phyloP scores from a whole-genome alignment of 2,329 filamentous ascomycete genomes.

The Sclerotinia glacialis region DNA sequence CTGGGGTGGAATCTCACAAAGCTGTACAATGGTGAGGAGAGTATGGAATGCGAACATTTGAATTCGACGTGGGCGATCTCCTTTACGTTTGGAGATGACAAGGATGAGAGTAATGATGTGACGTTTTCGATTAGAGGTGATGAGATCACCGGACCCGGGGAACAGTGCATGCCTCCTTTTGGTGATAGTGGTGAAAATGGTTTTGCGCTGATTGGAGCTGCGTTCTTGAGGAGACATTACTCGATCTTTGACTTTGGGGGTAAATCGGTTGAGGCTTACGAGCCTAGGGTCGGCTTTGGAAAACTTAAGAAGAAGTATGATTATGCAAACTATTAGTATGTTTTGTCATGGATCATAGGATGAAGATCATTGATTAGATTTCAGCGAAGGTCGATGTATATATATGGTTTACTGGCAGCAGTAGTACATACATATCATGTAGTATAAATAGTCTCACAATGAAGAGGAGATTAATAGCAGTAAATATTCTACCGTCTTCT shows the following conservation, averaged over 20 bases:
- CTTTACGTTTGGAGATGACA: conserved; percentile 3
- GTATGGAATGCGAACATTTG: not conserved
- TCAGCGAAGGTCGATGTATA: not conserved
- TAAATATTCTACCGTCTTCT: not conserved
- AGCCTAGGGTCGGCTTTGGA: not conserved
- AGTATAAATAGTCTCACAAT: not conserved
- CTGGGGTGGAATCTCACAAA: conserved; percentile 10
- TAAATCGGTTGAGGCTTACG: not conserved
- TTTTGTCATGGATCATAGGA: not conserved
- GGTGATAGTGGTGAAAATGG: not conserved
- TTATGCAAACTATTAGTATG: not conserved
- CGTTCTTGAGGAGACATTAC: conserved; percentile 1
- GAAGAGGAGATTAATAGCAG: not conserved
- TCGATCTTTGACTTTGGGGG: conserved; percentile 13
- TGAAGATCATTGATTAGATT: too few relatives aligned
- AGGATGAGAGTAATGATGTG: not conserved
- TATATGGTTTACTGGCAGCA: not conserved
- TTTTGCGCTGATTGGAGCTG: not conserved
- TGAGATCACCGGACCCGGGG: not conserved
- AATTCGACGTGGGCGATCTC: conserved; percentile 15
- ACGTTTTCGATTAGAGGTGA: conserved; percentile 5
- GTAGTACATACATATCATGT: not conserved
- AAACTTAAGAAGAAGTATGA: conserved; percentile 10
- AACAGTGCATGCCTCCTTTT: conserved; percentile 8
- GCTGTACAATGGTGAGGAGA: not conserved